Base-by-base conservation (phyloP, 768 basidiomycete species). In the Cyathus striatus region DNA sequence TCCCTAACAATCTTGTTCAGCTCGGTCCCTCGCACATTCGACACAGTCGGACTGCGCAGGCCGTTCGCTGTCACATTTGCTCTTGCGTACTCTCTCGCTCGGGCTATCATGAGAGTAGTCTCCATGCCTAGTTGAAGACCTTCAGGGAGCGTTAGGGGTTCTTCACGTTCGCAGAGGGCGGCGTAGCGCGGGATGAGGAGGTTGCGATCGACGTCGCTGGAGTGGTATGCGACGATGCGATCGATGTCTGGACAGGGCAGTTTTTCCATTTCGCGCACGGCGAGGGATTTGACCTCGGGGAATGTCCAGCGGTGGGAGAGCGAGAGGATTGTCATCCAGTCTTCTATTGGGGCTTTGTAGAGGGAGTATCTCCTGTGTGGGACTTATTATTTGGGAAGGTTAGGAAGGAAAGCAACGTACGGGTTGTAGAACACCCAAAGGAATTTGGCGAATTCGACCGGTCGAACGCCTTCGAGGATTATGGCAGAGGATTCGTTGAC, bases 281-380 rank as follows among this genome's bases (percentile, higher is more conserved):
- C 79, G 67, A 77, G 38, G 45, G 52, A 26, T 64, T 72, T 71
- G 5, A 83, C 70, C 34, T 78, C 70, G 0, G 47, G 49, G 46
- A 86, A 86, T 0, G 49, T 30, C 83, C 82, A 88, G 3, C 62
- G 53, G 14, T 75, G 62, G 0, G 83, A 66, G 1, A 86, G 74
- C 1, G 52, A 56, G 0, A 87, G 58, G 34, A 88, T 76, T 0
- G 59, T 61, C 0, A 61, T 57, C 86, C 86, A 88, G 6, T 74
- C 72, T 0, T 68, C 62, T 0, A 73, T 59, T 0, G 58, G 51
- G 1, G 77, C 75, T 6, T 72, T 65, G 39, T 83, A 82, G 1
- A 77, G 58, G 0, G 78, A 76, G 50, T 81, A 83, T 35, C 59
- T 65, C 0, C 83, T 86, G 49, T 0, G 41, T 6, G 45, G 26